Evolutionary conservation across 2,329 filamentous ascomycete genomes (phyloP), one percentile per base, ranked within the genome.

Genomic region (Clarireedia hainanense): DNA sequence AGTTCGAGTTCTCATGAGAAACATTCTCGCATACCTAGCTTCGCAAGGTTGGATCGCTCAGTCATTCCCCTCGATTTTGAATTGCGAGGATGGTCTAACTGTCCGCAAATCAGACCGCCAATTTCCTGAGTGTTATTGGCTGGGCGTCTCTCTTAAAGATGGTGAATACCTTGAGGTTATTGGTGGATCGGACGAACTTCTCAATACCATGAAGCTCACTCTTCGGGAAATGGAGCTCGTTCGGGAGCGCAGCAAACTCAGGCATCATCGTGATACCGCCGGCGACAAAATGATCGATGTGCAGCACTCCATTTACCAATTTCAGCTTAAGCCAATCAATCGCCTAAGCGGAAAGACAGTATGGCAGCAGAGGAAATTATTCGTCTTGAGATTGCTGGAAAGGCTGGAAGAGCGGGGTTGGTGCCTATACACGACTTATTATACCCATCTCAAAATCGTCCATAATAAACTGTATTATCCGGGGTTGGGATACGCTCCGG

Each of bases 101-200:
- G 27, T 55, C 17, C 46, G 47, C 6, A 50, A 55, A 27, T 40
- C 17, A 9, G 4, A 20, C 5, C 24, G 43, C 6, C 17, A 24
- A 17, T n/a, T 55, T 5, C 52, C 52, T 24, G 39, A 55, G 27
- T 55, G 46, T 23, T 55, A 55, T 10, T 55, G 52, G 52, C 47
- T 55, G 12, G 52, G 37, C 12, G 3, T 55, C 2, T 5, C 37
- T 9, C 5, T 50, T 1, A 24, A 14, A 4, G 20, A 46, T 15
- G 40, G 20, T 5, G 20, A 10, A 10, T 24, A 43, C 4, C n/a
- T 55, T 6, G 10, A 42, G 23, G 10, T 55, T 30, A 4, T 55
- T 9, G 52, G 52, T 4, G 52, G 46, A 14, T 20, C 46, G 30
- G 46, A 50, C 26, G 52, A 55, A 20, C 47, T 55, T 10, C 49